Conservation (phyloP, 2,329 filamentous ascomycete species). For the Cladophialophora chaetospira region DNA sequence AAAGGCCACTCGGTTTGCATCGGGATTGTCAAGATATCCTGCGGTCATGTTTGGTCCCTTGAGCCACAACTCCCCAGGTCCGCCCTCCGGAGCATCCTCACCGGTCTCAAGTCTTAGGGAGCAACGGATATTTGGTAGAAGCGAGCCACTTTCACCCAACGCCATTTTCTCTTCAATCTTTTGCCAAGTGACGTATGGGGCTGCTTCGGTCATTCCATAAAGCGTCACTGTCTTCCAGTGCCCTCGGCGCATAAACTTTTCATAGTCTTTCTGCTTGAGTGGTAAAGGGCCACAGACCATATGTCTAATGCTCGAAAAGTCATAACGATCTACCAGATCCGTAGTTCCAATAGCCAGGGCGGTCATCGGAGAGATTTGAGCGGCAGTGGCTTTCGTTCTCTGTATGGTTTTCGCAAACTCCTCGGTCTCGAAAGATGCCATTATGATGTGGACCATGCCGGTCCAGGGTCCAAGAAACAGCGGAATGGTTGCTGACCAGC, state of each 20-base stretch:
- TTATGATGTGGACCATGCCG: slow-evolving; percentile 68
- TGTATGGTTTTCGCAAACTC: slow-evolving; percentile 76
- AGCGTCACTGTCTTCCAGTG: slow-evolving; percentile 51
- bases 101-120: slow-evolving; percentile 55
- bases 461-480: slow-evolving; percentile 68
- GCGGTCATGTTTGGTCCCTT: slow-evolving; percentile 62
- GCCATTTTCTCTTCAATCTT: slow-evolving; percentile 69
- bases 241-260: slow-evolving; percentile 86
- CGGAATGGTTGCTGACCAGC: slow-evolving; percentile 60
- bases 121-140: slow-evolving; percentile 76
- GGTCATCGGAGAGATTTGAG: slow-evolving; percentile 81
- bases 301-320: slow-evolving; percentile 84
- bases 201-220: slow-evolving; percentile 88
- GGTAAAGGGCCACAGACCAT: slow-evolving; percentile 80
- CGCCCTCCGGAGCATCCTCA: slow-evolving; percentile 60
- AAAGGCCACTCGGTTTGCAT: slow-evolving; percentile 50
- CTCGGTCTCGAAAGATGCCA: slow-evolving; percentile 79
- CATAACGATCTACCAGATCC: slow-evolving; percentile 75
- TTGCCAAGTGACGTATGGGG: slow-evolving; percentile 74
- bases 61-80: slow-evolving; percentile 68
- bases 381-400: slow-evolving; percentile 70
- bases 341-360: slow-evolving; percentile 76
- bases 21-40: slow-evolving; percentile 55
- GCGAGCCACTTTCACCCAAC: slow-evolving; percentile 74
- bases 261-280: slow-evolving; percentile 63